Conservation (phyloP, 2,329 filamentous ascomycete genomes). For the Graphiopsis chlorocephala region DNA sequence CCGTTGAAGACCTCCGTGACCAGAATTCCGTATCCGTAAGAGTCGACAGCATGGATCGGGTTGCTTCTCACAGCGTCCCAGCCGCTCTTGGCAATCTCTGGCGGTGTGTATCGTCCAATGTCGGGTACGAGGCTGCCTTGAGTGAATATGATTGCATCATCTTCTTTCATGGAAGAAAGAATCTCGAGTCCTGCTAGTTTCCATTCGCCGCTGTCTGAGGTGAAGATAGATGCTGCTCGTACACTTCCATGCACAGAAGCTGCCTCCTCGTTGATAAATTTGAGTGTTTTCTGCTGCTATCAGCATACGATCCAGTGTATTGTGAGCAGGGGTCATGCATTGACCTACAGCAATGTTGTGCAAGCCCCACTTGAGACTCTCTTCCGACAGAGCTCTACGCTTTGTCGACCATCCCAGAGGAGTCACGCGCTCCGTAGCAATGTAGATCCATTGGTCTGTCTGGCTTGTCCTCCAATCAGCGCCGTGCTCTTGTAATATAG, state of each 20-base stretch:
- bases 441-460: conserved; percentile 94
- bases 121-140: conserved; percentile 87
- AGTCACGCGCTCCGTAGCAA: conserved; percentile 86
- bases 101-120: conserved; percentile 77
- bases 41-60: conserved; percentile 77
- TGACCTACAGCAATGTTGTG: conserved; percentile 71
- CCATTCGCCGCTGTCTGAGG: conserved; percentile 96
- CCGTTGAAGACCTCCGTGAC: conserved; percentile 93
- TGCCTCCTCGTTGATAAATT: conserved; percentile 94
- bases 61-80: conserved; percentile 88
- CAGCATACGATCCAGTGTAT: neutral
- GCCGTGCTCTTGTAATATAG: neutral
- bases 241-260: conserved; percentile 86
- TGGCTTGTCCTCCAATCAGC: conserved; percentile 45
- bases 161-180: conserved; percentile 91
- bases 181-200: conserved; percentile 93
- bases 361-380: conserved; percentile 96
- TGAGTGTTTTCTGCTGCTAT: conserved; percentile 69
- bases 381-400: conserved; percentile 79
- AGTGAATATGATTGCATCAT: conserved; percentile 88
- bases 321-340: neutral
- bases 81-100: conserved; percentile 80
- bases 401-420: conserved; percentile 88
- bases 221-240: conserved; percentile 82
- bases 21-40: conserved; percentile 80